These are phyloP conservation scores for Raphanus hybrid DNA, from an alignment of 441 rosid genomes.

Conservation along the genomic window DNA sequence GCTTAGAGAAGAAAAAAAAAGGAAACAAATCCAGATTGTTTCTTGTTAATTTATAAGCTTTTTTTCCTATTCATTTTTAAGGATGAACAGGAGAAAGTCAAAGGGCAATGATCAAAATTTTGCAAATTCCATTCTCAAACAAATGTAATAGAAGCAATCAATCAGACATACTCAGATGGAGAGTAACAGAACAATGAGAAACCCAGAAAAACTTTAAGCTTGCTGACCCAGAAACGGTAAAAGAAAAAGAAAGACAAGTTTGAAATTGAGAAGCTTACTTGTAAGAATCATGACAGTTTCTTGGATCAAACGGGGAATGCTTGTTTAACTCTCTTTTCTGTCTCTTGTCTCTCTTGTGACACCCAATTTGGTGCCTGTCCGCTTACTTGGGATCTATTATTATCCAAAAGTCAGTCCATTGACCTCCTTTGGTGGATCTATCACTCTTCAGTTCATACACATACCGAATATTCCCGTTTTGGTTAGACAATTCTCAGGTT, in stretches of 20 bases:
- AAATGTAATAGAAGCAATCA: constrained; percentile 21
- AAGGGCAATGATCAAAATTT: not conserved
- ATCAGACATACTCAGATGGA: constrained; percentile 7
- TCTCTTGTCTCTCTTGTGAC: not conserved
- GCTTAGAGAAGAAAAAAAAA: not conserved
- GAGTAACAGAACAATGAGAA: not conserved
- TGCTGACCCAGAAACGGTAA: not conserved
- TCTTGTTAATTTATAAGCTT: not conserved
- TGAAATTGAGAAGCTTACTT: constrained; percentile 30
- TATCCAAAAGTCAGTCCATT: constrained; percentile 8
- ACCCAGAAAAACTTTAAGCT: constrained; percentile 3
- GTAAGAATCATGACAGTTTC: constrained; percentile 33
- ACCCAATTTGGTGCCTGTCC: not conserved
- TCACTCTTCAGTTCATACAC: constrained; percentile 5
- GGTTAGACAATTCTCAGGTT: constrained; percentile 1
- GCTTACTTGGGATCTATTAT: constrained; percentile 4
- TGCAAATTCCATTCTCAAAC: not conserved
- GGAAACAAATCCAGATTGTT: not conserved
- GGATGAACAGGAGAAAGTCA: constrained; percentile 26
- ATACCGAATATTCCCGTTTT: not conserved
- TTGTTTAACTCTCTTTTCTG: not conserved
- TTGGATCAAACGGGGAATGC: not conserved
- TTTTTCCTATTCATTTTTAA: not conserved
- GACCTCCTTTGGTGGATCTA: not conserved
- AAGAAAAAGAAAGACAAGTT: not conserved